Conservation (phyloP, 2,329 filamentous ascomycete species). For the Penicillium sp. region DNA sequence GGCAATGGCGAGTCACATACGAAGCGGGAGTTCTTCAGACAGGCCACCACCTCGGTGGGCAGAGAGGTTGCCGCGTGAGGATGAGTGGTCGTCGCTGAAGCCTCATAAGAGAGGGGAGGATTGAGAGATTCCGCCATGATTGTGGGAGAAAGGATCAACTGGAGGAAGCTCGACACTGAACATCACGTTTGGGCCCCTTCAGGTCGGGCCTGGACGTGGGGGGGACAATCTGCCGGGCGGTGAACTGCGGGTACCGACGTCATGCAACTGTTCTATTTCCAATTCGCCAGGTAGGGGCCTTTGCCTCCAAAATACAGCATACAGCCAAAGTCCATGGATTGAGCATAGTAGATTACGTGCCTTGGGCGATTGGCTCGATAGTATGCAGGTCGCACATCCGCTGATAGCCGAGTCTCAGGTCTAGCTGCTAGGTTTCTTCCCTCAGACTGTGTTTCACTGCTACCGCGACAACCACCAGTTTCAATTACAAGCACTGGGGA, state of each 20-base stretch:
- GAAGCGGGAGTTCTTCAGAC: conserved; percentile 92
- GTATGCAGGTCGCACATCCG: background rate
- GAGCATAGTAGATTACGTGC: background rate
- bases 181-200: background rate
- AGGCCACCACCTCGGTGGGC: conserved; percentile 83
- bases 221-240: conserved; percentile 23
- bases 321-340: background rate
- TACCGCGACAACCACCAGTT: background rate
- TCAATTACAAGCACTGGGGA: background rate
- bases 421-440: background rate
- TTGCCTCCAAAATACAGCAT: background rate
- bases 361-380: background rate
- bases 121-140: conserved; percentile 54
- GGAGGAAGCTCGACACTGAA: conserved; percentile 9
- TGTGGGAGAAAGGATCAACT: conserved; percentile 10
- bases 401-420: background rate
- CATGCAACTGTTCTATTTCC: conserved; percentile 11
- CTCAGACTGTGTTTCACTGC: background rate
- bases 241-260: conserved; percentile 17
- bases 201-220: conserved; percentile 14
- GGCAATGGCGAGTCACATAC: conserved; percentile 54
- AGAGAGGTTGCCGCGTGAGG: conserved; percentile 69
- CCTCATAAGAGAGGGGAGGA: conserved; percentile 73
- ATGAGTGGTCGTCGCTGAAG: conserved; percentile 72
- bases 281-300: background rate